Percentiles rank a stretch among this genome's conserved stretches.
These are phyloP conservation scores for Globisporangium nodosum DNA, from an alignment of 352 stramenopile genomes.

Conservation along the genomic window DNA sequence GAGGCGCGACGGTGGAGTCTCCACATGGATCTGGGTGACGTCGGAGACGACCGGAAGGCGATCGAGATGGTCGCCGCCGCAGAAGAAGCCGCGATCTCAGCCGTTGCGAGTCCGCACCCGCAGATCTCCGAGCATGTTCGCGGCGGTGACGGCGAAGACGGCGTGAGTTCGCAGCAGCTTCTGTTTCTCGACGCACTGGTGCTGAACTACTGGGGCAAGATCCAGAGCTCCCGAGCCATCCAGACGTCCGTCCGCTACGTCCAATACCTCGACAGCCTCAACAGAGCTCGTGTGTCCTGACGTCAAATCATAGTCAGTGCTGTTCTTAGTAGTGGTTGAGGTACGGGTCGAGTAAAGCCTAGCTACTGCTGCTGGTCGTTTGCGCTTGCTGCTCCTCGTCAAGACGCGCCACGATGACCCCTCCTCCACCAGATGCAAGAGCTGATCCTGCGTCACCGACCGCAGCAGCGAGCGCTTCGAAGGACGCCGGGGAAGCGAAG, in stretches of 20 bases:
- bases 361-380: no score
- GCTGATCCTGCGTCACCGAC: not conserved
- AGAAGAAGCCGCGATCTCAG: constrained; percentile 24
- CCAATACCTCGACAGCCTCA: constrained; percentile 36
- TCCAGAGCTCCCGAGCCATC: constrained; percentile 20
- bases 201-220: constrained; percentile 45
- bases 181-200: constrained; percentile 56
- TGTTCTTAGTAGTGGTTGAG: no score
- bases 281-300: no score
- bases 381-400: no score
- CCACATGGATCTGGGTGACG: constrained; percentile 19
- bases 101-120: constrained; percentile 2
- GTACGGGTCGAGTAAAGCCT: no score
- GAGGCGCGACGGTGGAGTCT: constrained; percentile 51
- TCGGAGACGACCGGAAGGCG: constrained; percentile 16
- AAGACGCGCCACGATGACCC: not conserved
- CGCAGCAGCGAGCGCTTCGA: not conserved
- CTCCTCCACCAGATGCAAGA: not conserved
- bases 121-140: constrained; percentile 42
- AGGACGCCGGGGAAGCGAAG: constrained; percentile 4
- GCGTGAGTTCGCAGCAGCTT: constrained; percentile 44
- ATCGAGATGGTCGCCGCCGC: constrained; percentile 10
- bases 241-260: constrained; percentile 38
- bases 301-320: no score
- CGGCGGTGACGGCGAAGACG: constrained; percentile 4